Percentiles rank a stretch among this genome's conserved stretches.
Conservation (phyloP, 2,329 filamentous ascomycete genomes). For the Sodiomyces alkalinus region DNA sequence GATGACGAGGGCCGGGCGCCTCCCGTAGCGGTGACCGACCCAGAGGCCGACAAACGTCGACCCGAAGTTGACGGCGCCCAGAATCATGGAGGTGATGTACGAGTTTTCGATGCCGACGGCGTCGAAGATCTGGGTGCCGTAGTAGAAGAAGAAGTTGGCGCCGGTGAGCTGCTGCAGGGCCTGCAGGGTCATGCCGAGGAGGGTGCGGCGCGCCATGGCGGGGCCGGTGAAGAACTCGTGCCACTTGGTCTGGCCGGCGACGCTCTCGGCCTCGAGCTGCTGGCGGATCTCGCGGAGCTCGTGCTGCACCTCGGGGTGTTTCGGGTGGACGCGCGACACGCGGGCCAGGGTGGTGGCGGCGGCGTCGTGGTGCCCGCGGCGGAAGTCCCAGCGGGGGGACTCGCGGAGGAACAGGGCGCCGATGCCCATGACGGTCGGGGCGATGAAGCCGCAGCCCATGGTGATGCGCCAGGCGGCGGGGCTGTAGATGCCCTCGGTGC, state of each 20-base stretch:
- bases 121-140: constrained; percentile 49
- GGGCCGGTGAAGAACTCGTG: constrained; percentile 53
- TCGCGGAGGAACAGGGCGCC: constrained; percentile 39
- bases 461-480: constrained; percentile 48
- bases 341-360: constrained; percentile 31
- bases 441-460: constrained; percentile 38
- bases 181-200: constrained; percentile 47
- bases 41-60: constrained; percentile 52
- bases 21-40: constrained; percentile 49
- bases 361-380: constrained; percentile 28
- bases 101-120: constrained; percentile 49
- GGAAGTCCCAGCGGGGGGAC: constrained; percentile 35
- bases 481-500: constrained; percentile 30
- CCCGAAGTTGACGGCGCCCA: constrained; percentile 50
- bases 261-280: constrained; percentile 32
- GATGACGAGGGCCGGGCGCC: constrained; percentile 45
- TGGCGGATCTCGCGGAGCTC: constrained; percentile 36
- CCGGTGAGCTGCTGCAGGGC: constrained; percentile 55
- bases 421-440: constrained; percentile 34
- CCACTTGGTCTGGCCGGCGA: constrained; percentile 28
- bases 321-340: constrained; percentile 24
- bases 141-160: constrained; percentile 55
- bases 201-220: constrained; percentile 48
- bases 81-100: constrained; percentile 53
- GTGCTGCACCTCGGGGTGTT: constrained; percentile 24